Percentiles rank a stretch among this genome's conserved stretches.
Conservation (phyloP, 441 rosid genomes). For the Melastoma candidum region DNA sequence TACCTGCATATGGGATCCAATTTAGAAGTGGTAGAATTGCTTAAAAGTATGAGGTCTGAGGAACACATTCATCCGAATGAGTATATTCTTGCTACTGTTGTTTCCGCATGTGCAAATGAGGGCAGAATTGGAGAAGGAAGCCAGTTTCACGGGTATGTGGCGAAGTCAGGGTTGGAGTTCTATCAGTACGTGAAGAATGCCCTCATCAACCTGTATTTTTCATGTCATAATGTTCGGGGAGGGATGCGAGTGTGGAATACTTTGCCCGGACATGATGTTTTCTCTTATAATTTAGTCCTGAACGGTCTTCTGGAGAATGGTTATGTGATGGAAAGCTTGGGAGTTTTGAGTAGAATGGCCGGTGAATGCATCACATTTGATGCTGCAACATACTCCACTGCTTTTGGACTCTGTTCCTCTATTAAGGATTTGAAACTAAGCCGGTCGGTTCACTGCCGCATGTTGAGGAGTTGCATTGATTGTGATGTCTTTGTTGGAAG, state of each 20-base stretch:
- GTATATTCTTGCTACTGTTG: conserved; percentile 42
- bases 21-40: conserved; percentile 41
- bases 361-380: conserved; percentile 36
- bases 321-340: conserved; percentile 32
- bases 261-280: conserved; percentile 33
- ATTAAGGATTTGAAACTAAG: conserved; percentile 47
- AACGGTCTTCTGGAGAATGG: conserved; percentile 47
- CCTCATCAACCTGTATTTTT: conserved; percentile 34
- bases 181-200: conserved; percentile 54
- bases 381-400: conserved; percentile 34
- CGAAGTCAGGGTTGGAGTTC: conserved; percentile 46
- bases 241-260: conserved; percentile 32
- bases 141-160: conserved; percentile 51
- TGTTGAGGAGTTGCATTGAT: conserved; percentile 29
- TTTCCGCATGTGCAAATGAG: conserved; percentile 41
- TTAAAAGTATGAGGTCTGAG: conserved; percentile 37
- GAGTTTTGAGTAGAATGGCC: conserved; percentile 39
- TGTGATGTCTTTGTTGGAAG: conserved; percentile 29
- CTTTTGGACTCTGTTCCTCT: conserved; percentile 43
- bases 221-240: conserved; percentile 27
- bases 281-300: conserved; percentile 46
- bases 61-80: conserved; percentile 41
- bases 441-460: conserved; percentile 40
- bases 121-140: conserved; percentile 40
- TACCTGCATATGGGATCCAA: conserved; percentile 39